Percentiles rank a stretch among this genome's conserved stretches.
These are phyloP conservation scores for Athelia sp. DNA, from an alignment of 1,284 basidiomycete genomes.

Conservation along the genomic window DNA sequence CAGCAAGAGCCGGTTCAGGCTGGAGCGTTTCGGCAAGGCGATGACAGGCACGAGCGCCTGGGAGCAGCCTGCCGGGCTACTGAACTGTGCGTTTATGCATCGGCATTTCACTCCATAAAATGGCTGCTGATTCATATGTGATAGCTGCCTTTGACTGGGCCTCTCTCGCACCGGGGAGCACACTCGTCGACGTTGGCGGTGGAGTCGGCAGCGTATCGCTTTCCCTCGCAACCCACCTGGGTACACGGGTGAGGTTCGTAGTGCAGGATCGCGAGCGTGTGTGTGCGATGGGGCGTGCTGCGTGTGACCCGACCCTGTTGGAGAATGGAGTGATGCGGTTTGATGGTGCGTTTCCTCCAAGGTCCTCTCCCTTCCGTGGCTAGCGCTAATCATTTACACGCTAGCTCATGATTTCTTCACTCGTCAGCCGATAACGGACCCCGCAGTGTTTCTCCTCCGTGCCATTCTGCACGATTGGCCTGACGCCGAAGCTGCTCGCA, in stretches of 20 bases:
- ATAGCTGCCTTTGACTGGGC: slow-evolving; percentile 56
- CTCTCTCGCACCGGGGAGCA: slow-evolving; percentile 45
- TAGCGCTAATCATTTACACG: no score
- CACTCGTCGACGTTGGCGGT: slow-evolving; percentile 71
- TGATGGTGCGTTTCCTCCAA: neutral
- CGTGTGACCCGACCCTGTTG: neutral
- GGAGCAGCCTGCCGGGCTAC: slow-evolving; percentile 55
- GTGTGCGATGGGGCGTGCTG: slow-evolving; percentile 46
- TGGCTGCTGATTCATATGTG: slow-evolving; percentile 18
- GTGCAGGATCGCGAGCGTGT: slow-evolving; percentile 69
- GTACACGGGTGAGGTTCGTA: slow-evolving; percentile 44
- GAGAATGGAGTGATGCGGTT: neutral
- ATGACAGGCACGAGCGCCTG: slow-evolving; percentile 65
- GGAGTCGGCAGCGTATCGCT: slow-evolving; percentile 72
- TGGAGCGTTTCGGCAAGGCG: slow-evolving; percentile 63
- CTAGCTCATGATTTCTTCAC: slow-evolving; percentile 69
- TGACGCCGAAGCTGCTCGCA: slow-evolving; percentile 48
- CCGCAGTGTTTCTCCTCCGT: slow-evolving; percentile 63
- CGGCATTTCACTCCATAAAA: neutral
- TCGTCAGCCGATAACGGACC: slow-evolving; percentile 48
- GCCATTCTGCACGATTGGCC: slow-evolving; percentile 76
- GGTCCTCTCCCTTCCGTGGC: no score
- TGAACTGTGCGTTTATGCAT: slow-evolving; percentile 40
- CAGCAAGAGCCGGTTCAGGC: slow-evolving; percentile 28
- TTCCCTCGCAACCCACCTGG: slow-evolving; percentile 40